Evolutionary conservation across 768 basidiomycete species (phyloP).

Genomic region (Boletellus ananas): DNA sequence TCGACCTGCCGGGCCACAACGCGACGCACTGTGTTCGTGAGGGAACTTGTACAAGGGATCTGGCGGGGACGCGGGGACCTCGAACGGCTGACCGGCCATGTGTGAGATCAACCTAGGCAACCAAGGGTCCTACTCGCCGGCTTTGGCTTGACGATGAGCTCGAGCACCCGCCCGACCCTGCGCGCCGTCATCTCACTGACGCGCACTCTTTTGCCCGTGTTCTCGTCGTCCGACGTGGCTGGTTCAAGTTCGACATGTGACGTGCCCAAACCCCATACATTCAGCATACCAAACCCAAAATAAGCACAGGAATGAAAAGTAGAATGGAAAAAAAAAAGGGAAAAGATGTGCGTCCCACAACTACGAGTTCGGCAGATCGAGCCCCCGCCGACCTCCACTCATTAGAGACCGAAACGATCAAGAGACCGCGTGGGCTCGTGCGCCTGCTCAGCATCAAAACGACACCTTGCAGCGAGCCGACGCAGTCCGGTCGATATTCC

Average conservation of each 20-base stretch:
- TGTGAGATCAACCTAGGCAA: neutral
- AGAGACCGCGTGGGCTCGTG: constrained; percentile 39
- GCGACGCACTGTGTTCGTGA: constrained; percentile 16
- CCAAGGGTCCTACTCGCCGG: constrained; percentile 19
- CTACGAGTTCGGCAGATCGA: constrained; percentile 50
- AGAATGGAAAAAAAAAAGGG: neutral
- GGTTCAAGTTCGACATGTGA: too few species aligned
- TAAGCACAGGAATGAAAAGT: too few species aligned
- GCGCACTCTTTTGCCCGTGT: too few species aligned
- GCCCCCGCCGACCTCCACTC: constrained; percentile 52
- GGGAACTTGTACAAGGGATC: constrained; percentile 27
- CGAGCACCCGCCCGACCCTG: constrained; percentile 13
- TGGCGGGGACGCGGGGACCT: constrained; percentile 22
- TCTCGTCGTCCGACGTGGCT: too few species aligned
- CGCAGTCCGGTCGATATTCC: constrained; percentile 49
- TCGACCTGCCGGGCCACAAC: neutral
- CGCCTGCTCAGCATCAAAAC: constrained; percentile 53
- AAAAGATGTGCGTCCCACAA: constrained; percentile 58
- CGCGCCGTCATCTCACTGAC: constrained; percentile 5
- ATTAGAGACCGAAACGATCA: constrained; percentile 42
- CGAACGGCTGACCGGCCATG: constrained; percentile 18
- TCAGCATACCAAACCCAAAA: constrained; percentile 10
- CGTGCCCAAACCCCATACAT: neutral
- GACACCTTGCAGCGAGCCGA: constrained; percentile 45
- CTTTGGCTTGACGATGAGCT: constrained; percentile 29